A percentile compares a stretch with the other conserved stretches of the same genome.
These are phyloP conservation scores for Chytriomyces sp. DNA, from an alignment of 192 early-diverging fungal genomes.

Conservation along the genomic window DNA sequence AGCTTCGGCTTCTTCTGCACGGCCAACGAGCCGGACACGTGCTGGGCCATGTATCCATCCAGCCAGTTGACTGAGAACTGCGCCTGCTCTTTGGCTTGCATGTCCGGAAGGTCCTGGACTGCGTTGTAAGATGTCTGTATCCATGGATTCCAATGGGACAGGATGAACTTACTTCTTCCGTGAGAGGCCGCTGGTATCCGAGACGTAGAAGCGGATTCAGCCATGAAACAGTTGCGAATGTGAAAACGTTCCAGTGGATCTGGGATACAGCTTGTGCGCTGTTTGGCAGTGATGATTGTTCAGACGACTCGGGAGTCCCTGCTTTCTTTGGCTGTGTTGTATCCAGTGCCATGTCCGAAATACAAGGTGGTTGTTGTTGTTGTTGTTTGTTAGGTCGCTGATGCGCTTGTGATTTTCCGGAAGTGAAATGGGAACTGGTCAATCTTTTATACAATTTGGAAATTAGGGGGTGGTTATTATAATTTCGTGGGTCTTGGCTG, in stretches of 20 bases:
- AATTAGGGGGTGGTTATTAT: too few relatives aligned
- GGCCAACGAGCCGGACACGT: not conserved
- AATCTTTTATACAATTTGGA: too few relatives aligned
- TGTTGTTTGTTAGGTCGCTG: too few relatives aligned
- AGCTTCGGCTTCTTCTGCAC: slow-evolving; percentile 13
- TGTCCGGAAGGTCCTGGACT: slow-evolving; percentile 4
- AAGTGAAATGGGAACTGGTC: too few relatives aligned
- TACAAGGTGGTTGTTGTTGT: too few relatives aligned
- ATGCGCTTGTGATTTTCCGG: too few relatives aligned
- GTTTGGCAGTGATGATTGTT: too few relatives aligned
- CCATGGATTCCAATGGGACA: not conserved
- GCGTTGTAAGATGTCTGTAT: not conserved
- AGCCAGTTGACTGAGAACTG: not conserved
- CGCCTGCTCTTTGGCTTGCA: slow-evolving; percentile 4
- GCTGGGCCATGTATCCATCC: slow-evolving; percentile 1
- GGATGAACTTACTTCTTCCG: slow-evolving; percentile 1
- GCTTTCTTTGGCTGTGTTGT: too few relatives aligned
- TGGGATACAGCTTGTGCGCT: not conserved
- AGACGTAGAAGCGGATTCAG: slow-evolving; percentile 22
- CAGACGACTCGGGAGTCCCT: too few relatives aligned
- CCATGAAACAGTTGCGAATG: slow-evolving; percentile 35
- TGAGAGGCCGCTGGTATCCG: slow-evolving; percentile 27
- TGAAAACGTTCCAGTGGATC: slow-evolving; percentile 26
- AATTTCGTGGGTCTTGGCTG: too few relatives aligned
- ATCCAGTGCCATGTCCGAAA: too few relatives aligned